These are phyloP conservation scores for Mediolabrus comicus DNA, from an alignment of 108 stramenopile genomes.

Conservation along the genomic window DNA sequence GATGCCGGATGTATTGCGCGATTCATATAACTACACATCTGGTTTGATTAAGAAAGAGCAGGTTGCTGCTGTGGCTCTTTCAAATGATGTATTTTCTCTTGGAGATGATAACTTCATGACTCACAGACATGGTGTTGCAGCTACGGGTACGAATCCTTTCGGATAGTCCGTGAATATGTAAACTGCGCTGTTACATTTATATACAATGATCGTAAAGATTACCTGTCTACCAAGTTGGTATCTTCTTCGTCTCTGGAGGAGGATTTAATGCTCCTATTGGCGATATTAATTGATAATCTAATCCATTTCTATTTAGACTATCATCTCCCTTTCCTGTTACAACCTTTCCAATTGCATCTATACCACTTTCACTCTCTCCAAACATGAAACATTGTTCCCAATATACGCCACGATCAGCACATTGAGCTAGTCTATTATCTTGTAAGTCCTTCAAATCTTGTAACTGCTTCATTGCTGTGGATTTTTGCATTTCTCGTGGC, in stretches of 20 bases:
- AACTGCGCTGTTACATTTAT: background rate
- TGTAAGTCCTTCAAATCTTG: constrained; percentile 1
- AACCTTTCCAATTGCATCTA: background rate
- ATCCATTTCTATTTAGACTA: background rate
- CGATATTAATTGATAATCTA: constrained; percentile 6
- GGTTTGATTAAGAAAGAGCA: background rate
- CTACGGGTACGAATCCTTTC: constrained; percentile 2
- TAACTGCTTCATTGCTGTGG: background rate
- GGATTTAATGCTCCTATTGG: constrained; percentile 2
- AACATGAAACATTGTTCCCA: constrained; percentile 3
- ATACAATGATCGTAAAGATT: background rate
- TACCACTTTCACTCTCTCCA: constrained; percentile 2
- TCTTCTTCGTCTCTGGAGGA: constrained; percentile 2
- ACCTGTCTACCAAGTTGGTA: background rate
- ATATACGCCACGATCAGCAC: background rate
- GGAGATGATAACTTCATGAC: background rate
- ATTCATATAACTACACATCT: background rate
- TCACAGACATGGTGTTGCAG: background rate
- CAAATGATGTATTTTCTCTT: background rate
- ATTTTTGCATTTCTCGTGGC: background rate
- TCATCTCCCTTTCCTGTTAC: background rate
- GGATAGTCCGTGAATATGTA: background rate
- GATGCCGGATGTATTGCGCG: background rate
- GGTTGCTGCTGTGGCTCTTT: too few relatives aligned
- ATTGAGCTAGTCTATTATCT: background rate